Evolutionary conservation across 768 basidiomycete species (phyloP), one percentile per base, ranked within the genome.

Genomic region (Leccinum subgranulosum): DNA sequence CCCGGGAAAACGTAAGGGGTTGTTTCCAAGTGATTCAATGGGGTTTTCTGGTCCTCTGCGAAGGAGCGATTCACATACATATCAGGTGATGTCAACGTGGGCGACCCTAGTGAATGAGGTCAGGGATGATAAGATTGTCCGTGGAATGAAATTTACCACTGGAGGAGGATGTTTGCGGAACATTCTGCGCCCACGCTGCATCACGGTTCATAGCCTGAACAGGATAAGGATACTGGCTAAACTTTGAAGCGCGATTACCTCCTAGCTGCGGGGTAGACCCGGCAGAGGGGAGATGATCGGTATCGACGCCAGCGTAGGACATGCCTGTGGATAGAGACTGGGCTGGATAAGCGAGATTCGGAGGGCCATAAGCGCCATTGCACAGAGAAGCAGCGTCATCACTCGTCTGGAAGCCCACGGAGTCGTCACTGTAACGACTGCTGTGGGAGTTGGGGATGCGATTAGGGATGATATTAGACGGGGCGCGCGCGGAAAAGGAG

Each of bases 1-100:
- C 76, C 77, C 14, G 84, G 76, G 69, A 84, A 86, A 53, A 83
- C 75, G 66, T 88, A 86, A 14, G 83, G 78, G 11, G 81, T 74
- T 23, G 79, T 70, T 59, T 85, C 81, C 59, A 87, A 69, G 60
- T 73, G 76, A 60, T 75, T 79, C 56, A 85, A 60, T 43, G 78
- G 64, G 25, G 79, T 64, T 66, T 87, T 87, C 64, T 83, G 80
- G 54, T 87, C 86, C 43, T 86, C 86, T 25, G 69, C 69, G 54
- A 75, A 69, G 59, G 76, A 78, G 52, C 82, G 78, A 55, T 73
- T 64, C 25, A 77, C 67, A 66, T 81, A 84, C 65, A 84, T 75
- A 55, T 83, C 81, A 31, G 72, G 65, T 6, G 71, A 73, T 41
- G 72, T 73, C 64, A 77, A 69, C 54, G 81, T 81, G 48, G 86